A percentile compares a stretch with the other conserved stretches of the same genome.
These are phyloP conservation scores for Vararia minispora DNA, from an alignment of 768 basidiomycete species.

Conservation along the genomic window DNA sequence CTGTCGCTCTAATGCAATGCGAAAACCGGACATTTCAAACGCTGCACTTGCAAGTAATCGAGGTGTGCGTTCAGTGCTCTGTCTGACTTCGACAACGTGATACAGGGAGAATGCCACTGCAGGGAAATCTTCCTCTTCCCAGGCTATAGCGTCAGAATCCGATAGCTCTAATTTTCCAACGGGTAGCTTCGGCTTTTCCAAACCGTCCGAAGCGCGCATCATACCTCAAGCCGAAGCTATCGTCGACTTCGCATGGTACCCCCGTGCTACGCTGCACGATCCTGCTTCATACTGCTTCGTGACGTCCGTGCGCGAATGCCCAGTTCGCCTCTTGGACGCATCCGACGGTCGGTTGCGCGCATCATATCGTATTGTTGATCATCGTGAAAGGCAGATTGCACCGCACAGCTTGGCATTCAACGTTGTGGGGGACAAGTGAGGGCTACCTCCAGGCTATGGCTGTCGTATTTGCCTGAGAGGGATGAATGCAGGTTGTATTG, in stretches of 20 bases:
- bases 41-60: constrained; percentile 33
- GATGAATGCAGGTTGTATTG: constrained; percentile 60
- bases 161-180: background rate
- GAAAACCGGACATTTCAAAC: constrained; percentile 60
- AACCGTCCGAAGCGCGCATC: constrained; percentile 1
- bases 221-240: constrained; percentile 57
- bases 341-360: constrained; percentile 70
- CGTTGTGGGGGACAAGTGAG: constrained; percentile 50
- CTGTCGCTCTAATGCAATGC: constrained; percentile 51
- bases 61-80: background rate
- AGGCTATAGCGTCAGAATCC: constrained; percentile 1
- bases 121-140: constrained; percentile 1
- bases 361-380: constrained; percentile 87
- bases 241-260: constrained; percentile 80
- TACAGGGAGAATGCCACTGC: constrained; percentile 2
- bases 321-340: constrained; percentile 79
- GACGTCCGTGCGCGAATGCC: constrained; percentile 73
- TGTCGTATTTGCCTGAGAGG: background rate
- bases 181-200: background rate
- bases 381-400: constrained; percentile 83
- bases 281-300: constrained; percentile 73
- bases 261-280: constrained; percentile 47
- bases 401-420: constrained; percentile 82
- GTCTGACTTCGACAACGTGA: constrained; percentile 2
- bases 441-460: background rate